phyloP scores from a whole-genome alignment of 306 rosid genomes.

The Luffa aegyptiaca region DNA sequence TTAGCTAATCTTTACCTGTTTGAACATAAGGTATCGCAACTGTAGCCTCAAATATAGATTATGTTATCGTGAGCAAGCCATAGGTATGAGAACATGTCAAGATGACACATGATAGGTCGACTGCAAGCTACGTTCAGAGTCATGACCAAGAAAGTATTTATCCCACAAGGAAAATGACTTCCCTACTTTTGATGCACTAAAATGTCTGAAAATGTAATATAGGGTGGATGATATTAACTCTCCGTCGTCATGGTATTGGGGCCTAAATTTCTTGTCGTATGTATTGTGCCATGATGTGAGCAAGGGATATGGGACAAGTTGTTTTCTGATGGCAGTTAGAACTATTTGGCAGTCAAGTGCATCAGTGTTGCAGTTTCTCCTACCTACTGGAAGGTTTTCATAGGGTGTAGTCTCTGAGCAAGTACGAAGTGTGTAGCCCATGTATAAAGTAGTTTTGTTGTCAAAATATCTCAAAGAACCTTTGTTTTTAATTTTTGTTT shows the following conservation, averaged over 20 bases:
- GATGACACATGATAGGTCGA: not conserved
- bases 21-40: not conserved
- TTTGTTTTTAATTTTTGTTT: not conserved
- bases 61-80: not conserved
- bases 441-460: not conserved
- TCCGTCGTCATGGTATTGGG: not conserved
- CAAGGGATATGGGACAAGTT: not conserved
- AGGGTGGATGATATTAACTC: not conserved
- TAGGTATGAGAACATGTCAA: not conserved
- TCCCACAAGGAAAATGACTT: not conserved
- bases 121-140: not conserved
- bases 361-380: not conserved
- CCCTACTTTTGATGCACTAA: not conserved
- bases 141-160: not conserved
- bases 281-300: not conserved
- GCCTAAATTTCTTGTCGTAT: not conserved
- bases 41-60: not conserved
- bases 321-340: not conserved
- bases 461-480: not conserved
- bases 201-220: not conserved
- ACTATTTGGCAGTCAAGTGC: not conserved
- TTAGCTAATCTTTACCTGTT: not conserved
- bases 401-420: not conserved
- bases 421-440: not conserved
- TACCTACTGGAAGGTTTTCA: not conserved